Evolutionary conservation across 2,329 filamentous ascomycete species (phyloP).

Genomic region (Beauveria varroae): DNA sequence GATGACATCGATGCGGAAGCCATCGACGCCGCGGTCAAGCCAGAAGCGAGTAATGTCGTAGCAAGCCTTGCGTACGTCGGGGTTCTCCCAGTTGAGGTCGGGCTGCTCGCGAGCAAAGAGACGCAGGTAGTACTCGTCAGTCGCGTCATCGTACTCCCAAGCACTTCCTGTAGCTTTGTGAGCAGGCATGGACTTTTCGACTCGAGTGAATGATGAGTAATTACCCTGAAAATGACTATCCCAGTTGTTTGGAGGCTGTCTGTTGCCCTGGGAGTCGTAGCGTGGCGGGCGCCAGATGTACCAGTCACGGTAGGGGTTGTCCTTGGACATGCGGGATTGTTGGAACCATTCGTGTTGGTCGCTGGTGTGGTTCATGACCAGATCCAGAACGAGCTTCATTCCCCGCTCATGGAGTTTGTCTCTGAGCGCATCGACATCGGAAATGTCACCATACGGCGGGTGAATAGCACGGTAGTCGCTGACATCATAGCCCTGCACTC

Average conservation of each 20-base stretch:
- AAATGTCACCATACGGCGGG: conserved; percentile 57
- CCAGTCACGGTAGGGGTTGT: conserved; percentile 50
- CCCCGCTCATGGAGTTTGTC: conserved; percentile 50
- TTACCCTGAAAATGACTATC: conserved; percentile 29
- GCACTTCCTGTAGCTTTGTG: conserved; percentile 24
- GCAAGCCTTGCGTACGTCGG: conserved; percentile 54
- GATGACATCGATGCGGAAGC: conserved; percentile 61
- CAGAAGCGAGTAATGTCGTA: conserved; percentile 67
- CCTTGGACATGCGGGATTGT: conserved; percentile 44
- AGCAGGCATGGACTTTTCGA: neutral
- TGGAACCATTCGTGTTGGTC: conserved; percentile 52
- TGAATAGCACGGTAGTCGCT: conserved; percentile 61
- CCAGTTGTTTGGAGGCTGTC: conserved; percentile 56
- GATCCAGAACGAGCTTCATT: conserved; percentile 64
- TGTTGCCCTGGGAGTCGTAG: conserved; percentile 47
- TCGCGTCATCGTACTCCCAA: conserved; percentile 43
- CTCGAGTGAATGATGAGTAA: neutral
- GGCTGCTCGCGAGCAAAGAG: conserved; percentile 66
- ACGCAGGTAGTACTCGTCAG: conserved; percentile 52
- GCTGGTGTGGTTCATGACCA: conserved; percentile 67
- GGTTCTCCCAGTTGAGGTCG: conserved; percentile 72
- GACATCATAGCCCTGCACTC: conserved; percentile 55
- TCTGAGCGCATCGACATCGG: conserved; percentile 58
- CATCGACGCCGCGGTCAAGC: conserved; percentile 60
- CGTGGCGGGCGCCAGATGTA: conserved; percentile 59